Evolutionary conservation across 371 early-diverging fungal genomes (phyloP).

Genomic region (Cokeromyces recurvatus): DNA sequence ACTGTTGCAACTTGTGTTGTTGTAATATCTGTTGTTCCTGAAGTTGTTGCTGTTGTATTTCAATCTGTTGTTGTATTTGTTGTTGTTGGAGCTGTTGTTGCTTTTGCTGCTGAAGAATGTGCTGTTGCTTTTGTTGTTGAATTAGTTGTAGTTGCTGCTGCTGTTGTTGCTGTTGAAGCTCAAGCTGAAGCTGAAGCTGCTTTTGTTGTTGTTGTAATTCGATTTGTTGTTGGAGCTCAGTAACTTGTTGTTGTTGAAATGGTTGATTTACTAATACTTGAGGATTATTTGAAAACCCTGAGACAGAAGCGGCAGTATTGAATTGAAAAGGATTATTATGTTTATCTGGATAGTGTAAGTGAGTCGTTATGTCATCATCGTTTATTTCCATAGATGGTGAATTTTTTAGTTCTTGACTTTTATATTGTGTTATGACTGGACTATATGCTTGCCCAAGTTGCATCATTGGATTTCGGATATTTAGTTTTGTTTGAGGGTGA

Average conservation of each 20-base stretch:
- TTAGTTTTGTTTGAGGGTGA: too few species aligned
- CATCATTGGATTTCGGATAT: too few species aligned
- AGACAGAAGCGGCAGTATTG: too few species aligned
- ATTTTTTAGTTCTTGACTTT: too few species aligned
- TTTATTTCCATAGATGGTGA: too few species aligned
- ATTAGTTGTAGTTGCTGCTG: background rate
- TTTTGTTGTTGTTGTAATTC: background rate
- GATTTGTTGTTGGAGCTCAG: background rate
- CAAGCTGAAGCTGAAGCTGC: background rate
- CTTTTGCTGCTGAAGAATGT: background rate
- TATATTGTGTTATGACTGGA: too few species aligned
- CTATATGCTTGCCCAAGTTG: too few species aligned
- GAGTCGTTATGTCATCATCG: too few species aligned
- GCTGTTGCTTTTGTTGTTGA: background rate
- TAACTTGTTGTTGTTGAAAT: background rate
- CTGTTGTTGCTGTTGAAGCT: background rate
- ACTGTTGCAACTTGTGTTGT: slow-evolving; percentile 9
- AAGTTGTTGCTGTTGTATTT: slow-evolving; percentile 4
- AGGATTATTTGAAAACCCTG: too few species aligned
- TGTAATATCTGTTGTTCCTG: slow-evolving; percentile 6
- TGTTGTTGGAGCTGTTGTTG: slow-evolving; percentile 7
- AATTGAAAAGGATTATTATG: background rate
- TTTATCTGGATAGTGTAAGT: too few species aligned
- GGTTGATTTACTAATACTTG: too few species aligned
- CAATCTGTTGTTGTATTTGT: slow-evolving; percentile 11